Conservation (phyloP, 1,139 yeast species). For the Sugiyamaella castrensis region DNA sequence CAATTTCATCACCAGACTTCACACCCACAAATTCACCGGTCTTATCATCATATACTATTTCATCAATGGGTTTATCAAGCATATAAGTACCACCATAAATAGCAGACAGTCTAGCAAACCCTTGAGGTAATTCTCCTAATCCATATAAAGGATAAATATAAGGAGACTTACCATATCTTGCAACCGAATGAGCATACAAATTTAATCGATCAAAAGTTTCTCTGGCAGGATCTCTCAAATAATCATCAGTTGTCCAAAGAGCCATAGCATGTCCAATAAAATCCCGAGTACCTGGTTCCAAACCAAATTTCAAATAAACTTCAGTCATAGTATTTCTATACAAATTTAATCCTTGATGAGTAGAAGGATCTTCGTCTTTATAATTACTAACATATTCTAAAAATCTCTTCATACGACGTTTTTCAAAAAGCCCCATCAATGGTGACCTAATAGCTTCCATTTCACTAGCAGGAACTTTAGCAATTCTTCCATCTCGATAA, state of each 20-base stretch:
- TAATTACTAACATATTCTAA: slow-evolving; percentile 83
- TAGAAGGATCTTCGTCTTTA: slow-evolving; percentile 70
- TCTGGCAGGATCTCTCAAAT: slow-evolving; percentile 83
- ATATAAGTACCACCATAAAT: slow-evolving; percentile 98
- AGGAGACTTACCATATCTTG: slow-evolving; percentile 94
- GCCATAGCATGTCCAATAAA: slow-evolving; percentile 99
- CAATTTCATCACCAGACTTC: slow-evolving; percentile 84
- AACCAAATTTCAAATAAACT: slow-evolving; percentile 81
- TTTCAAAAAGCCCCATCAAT: slow-evolving; percentile 93
- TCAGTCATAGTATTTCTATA: slow-evolving; percentile 92
- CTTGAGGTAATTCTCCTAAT: slow-evolving; percentile 96
- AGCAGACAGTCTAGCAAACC: slow-evolving; percentile 94
- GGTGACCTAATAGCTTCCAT: slow-evolving; percentile 89
- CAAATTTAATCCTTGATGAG: slow-evolving; percentile 81
- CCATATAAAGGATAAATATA: slow-evolving; percentile 96
- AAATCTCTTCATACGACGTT: slow-evolving; percentile 90
- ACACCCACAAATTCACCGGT: slow-evolving; percentile 80
- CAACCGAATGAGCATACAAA: slow-evolving; percentile 84
- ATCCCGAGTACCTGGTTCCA: slow-evolving; percentile 91
- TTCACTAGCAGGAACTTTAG: slow-evolving; percentile 93
- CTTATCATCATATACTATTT: slow-evolving; percentile 56
- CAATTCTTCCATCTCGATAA: slow-evolving; percentile 83
- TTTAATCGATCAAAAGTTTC: slow-evolving; percentile 86
- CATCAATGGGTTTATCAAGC: slow-evolving; percentile 95
- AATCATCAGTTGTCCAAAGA: slow-evolving; percentile 89